Base-by-base conservation (phyloP, 306 rosid species). In the Trifolium repens region DNA sequence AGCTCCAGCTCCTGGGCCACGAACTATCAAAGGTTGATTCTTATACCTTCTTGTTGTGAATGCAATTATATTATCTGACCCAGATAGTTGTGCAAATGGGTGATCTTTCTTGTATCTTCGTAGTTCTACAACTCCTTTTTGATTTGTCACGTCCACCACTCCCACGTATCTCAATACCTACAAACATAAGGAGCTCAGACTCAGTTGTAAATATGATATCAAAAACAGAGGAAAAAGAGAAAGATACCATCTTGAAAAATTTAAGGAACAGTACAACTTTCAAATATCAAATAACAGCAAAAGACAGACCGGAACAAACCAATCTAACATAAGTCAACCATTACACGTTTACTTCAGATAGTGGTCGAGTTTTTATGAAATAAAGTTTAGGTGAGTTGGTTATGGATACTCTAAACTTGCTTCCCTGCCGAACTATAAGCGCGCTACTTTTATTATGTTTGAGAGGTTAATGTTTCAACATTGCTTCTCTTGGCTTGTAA, bases 1-100 rank as follows among this genome's bases (percentile, higher is more conserved):
- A 17, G 98, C 98, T 75, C 98, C 98, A 3, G 97, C 98, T 44
- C 98, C 98, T 2, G 98, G 96, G 7, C 98, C 98, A 5, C 98
- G 96, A 32, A 94, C 89, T 61, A 94, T 94, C 75, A 94, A 80
- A 80, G 97, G 98, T 69, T 94, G 98, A 26, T 84, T 67, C 67
- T 84, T 77, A 63, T 94, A 94, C 86, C 98, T 91, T 24, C 78
- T 85, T 47, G 98, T 91, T 10, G 98, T 91, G 73, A 94, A 91
- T 58, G 98, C 98, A 64, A 94, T 94, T 6, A 94, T 94, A 44
- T 94, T 94, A 79, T 94, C 98, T 12, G 98, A 91, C 11, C 98
- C 98, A 3, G 96, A 86, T 71, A 94, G 85, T 43, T 94, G 98
- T 40, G 98, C 98, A 82, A 94, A 94, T 14, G 98, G 98, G 83